Base-by-base conservation (phyloP, 2,329 filamentous ascomycete genomes). In the Incumbomyces delicatus region DNA sequence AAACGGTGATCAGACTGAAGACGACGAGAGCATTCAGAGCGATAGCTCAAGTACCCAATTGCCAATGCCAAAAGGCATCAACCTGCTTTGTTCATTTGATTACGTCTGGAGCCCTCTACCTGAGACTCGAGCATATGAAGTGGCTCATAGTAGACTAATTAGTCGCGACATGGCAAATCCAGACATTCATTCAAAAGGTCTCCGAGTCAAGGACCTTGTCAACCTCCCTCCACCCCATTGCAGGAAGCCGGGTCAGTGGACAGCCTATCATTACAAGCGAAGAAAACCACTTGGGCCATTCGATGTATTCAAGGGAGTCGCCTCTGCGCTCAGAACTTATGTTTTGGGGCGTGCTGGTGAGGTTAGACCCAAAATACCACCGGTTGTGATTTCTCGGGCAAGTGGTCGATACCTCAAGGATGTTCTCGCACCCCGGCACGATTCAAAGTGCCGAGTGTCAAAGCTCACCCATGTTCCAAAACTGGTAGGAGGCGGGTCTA, bases 91-190 rank as follows among this genome's bases (percentile, higher is more conserved):
- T 31, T 44, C 47, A 16, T 52, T 48, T 34, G 50, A 54, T 46
- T 53, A 56, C 36, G 54, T 55, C 22, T 51, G 39, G 20, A 53
- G 46, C 43, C 52, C 49, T 6, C 47, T 49, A 16, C 52, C 54
- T 10, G 54, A 56, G 20, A 56, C 49, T 18, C 48, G 54, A 11
- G 50, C 52, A 8, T 47, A 48, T 12, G 54, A 54, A 40, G 34
- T 53, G 6, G 54, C 49, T 8, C 47, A 53, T 13, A 50, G 49
- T 20, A 44, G 50, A 22, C 52, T 47, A 16, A 55, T 56, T 16
- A 46, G 42, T 17, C 40, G 54, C 18, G 54, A 56, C 27, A 40
- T 56, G 31, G 33, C 17, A 12, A 38, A 50, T 16, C 45, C 45
- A 29, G 49, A 48, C 14, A 50, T 55, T 3, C 2, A 42, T 10